These are phyloP conservation scores for Cercospora sp. DNA, from an alignment of 2,329 filamentous ascomycete species.

Conservation along the genomic window DNA sequence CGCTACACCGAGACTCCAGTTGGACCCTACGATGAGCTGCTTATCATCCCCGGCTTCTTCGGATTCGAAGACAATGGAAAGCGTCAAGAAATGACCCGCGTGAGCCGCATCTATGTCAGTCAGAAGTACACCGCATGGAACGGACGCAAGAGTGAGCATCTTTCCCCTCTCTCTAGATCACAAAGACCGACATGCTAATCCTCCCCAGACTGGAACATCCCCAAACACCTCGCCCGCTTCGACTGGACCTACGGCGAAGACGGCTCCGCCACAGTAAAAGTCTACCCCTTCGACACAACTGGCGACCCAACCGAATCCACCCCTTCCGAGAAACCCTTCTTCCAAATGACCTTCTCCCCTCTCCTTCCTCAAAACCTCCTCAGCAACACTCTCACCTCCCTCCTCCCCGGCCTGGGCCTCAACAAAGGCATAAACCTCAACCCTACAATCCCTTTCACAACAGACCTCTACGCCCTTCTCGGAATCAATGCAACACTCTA, in stretches of 20 bases:
- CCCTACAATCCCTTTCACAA: conserved; percentile 20
- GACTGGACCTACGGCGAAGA: conserved; percentile 23
- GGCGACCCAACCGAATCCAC: conserved; percentile 10
- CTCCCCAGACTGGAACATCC: conserved; percentile 27
- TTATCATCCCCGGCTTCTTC: conserved; percentile 27
- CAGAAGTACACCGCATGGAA: conserved; percentile 28
- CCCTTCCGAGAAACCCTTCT: conserved; percentile 23
- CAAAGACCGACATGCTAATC: background rate
- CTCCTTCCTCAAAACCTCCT: conserved; percentile 19
- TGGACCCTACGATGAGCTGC: conserved; percentile 28
- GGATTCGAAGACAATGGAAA: conserved; percentile 14
- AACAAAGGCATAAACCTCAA: conserved; percentile 12
- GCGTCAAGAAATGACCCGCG: conserved; percentile 5
- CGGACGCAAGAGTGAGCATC: conserved; percentile 16
- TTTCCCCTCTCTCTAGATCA: background rate
- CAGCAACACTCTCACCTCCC: conserved; percentile 11
- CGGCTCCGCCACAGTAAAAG: conserved; percentile 22
- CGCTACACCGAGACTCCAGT: conserved; percentile 29
- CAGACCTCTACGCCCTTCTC: conserved; percentile 21
- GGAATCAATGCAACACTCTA: conserved; percentile 23
- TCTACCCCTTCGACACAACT: conserved; percentile 25
- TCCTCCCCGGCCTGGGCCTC: conserved; percentile 8
- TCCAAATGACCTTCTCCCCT: conserved; percentile 24
- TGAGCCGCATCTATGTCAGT: conserved; percentile 26
- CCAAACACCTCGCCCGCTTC: conserved; percentile 30